Percentiles rank a stretch among this genome's conserved stretches.
These are phyloP conservation scores for Neopestalotiopsis sp. DNA, from an alignment of 2,329 filamentous ascomycete species.

Conservation along the genomic window DNA sequence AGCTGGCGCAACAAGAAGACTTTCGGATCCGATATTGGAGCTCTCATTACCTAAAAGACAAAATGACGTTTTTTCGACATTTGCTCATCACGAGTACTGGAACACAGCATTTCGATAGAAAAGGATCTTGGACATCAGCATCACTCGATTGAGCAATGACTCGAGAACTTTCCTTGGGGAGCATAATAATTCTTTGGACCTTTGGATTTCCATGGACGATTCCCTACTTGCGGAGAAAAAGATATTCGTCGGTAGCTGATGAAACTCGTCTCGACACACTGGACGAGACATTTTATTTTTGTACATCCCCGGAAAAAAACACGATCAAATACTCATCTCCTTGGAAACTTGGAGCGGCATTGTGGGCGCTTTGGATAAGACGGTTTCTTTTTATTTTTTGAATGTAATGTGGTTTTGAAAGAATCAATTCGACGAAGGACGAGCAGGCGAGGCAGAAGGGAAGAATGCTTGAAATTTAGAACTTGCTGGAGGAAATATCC, in stretches of 20 bases:
- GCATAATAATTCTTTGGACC: not conserved
- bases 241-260: too few species aligned
- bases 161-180: not conserved
- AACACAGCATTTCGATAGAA: not conserved
- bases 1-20: slow-evolving; percentile 68
- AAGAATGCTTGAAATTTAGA: not conserved
- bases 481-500: not conserved
- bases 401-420: not conserved
- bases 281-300: not conserved
- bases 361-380: slow-evolving; percentile 15
- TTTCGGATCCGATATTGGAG: slow-evolving; percentile 52
- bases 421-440: not conserved
- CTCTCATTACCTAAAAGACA: slow-evolving; percentile 48
- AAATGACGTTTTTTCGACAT: not conserved
- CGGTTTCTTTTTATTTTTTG: slow-evolving; percentile 5
- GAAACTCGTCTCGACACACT: not conserved
- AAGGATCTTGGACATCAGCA: not conserved
- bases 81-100: not conserved
- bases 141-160: not conserved
- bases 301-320: not conserved
- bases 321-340: not conserved
- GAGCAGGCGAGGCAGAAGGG: not conserved
- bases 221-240: not conserved
- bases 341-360: slow-evolving; percentile 15
- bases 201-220: not conserved